These are phyloP conservation scores for Middelhovenomyces tepae DNA, from an alignment of 805 yeast species.

Conservation along the genomic window DNA sequence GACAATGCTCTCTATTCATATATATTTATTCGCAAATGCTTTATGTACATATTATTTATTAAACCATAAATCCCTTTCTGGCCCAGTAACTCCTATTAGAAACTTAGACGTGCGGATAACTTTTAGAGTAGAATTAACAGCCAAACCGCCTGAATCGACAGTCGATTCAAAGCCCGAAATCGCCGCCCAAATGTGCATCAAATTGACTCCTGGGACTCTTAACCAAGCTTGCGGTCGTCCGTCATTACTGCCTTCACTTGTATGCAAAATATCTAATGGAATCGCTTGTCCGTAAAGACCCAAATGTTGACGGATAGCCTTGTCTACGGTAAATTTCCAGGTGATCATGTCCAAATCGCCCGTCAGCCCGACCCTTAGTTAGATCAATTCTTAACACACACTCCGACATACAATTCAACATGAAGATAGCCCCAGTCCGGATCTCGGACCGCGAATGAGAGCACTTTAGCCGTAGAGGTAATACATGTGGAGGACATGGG, in stretches of 20 bases:
- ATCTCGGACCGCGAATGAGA: constrained; percentile 11
- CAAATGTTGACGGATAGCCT: constrained; percentile 17
- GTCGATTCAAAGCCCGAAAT: constrained; percentile 14
- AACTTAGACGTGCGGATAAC: constrained; percentile 18
- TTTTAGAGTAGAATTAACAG: constrained; percentile 9
- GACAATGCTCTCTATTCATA: constrained; percentile 2
- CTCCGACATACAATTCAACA: constrained; percentile 17
- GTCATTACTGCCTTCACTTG: neutral
- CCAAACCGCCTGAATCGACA: constrained; percentile 6
- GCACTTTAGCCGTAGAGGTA: too few relatives aligned
- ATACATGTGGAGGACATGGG: too few relatives aligned
- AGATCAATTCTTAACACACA: too few relatives aligned
- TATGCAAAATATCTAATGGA: constrained; percentile 23
- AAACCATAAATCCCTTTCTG: constrained; percentile 7
- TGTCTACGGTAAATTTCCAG: constrained; percentile 22
- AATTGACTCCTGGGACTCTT: constrained; percentile 15
- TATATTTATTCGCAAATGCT: neutral
- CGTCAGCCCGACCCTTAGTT: constrained; percentile 5
- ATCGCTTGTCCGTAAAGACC: constrained; percentile 25
- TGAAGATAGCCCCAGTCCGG: constrained; percentile 28
- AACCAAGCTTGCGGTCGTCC: constrained; percentile 14
- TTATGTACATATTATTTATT: constrained; percentile 2
- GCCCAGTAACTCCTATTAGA: constrained; percentile 15
- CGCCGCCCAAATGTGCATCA: constrained; percentile 15
- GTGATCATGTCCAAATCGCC: constrained; percentile 20